Conservation (phyloP, 2,329 filamentous ascomycete genomes). For the Botrytis aclada region DNA sequence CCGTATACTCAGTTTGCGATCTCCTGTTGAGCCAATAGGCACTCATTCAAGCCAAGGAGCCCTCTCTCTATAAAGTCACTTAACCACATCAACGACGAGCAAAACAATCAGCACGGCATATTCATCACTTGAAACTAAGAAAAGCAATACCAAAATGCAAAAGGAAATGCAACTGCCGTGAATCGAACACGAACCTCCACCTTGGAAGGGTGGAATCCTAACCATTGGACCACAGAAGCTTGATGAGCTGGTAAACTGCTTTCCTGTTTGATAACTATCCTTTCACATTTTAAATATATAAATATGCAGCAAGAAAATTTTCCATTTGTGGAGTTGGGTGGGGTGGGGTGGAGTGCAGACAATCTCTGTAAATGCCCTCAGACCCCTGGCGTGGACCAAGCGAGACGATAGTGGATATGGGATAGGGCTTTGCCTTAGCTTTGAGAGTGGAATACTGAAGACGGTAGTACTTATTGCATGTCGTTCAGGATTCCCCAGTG, state of each 20-base stretch:
- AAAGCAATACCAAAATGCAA: not conserved
- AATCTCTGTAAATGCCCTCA: not conserved
- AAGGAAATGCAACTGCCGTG: not conserved
- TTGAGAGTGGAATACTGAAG: not conserved
- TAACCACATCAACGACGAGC: not conserved
- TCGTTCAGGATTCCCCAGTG: not conserved
- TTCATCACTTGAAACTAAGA: fast-evolving
- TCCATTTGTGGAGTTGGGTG: not conserved
- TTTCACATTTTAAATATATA: not conserved
- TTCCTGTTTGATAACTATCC: fast-evolving
- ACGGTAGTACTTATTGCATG: not conserved
- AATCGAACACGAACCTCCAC: constrained; percentile 12
- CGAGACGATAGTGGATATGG: not conserved
- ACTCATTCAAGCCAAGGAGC: no score
- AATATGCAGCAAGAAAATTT: not conserved
- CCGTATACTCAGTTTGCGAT: no score
- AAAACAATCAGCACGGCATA: not conserved
- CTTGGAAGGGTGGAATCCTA: constrained; percentile 13
- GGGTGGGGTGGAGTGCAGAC: not conserved
- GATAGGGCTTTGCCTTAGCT: not conserved
- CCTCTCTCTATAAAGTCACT: not conserved
- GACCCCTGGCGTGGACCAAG: not conserved
- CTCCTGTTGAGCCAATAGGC: no score
- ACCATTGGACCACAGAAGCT: constrained; percentile 12
- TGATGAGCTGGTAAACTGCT: not conserved